These are phyloP conservation scores for Debaryomyces fabryi DNA, from an alignment of 1,139 yeast genomes.

Conservation along the genomic window DNA sequence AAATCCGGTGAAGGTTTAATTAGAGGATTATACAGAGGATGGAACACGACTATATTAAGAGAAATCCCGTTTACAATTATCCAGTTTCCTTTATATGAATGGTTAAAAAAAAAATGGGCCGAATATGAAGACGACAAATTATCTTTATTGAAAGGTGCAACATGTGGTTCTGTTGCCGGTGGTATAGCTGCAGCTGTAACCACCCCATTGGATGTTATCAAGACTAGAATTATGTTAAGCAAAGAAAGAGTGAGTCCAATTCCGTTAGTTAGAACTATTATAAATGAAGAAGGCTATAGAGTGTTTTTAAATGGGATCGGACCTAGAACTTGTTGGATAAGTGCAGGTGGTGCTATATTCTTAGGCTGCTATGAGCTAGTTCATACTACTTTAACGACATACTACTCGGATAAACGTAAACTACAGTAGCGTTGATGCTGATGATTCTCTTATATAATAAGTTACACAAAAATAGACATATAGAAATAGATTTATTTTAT, in stretches of 20 bases:
- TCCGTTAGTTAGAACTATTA: conserved; percentile 49
- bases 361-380: conserved; percentile 90
- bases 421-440: background rate
- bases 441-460: background rate
- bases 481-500: background rate
- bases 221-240: conserved; percentile 86
- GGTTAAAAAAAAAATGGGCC: conserved; percentile 61
- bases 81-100: conserved; percentile 93
- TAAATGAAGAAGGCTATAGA: conserved; percentile 63
- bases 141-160: conserved; percentile 77
- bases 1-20: conserved; percentile 76
- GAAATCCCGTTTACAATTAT: conserved; percentile 96
- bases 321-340: conserved; percentile 95
- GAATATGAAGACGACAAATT: conserved; percentile 40
- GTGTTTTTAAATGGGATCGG: conserved; percentile 86
- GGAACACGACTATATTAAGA: conserved; percentile 87
- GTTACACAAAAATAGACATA: conserved; percentile 5
- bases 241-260: conserved; percentile 51
- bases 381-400: conserved; percentile 26
- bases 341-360: conserved; percentile 98
- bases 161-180: conserved; percentile 94
- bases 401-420: background rate
- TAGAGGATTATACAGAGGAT: conserved; percentile 86
- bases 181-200: conserved; percentile 93
- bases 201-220: conserved; percentile 90